phyloP scores from a whole-genome alignment of 2,329 filamentous ascomycete species.

The Calycina herbarum region DNA sequence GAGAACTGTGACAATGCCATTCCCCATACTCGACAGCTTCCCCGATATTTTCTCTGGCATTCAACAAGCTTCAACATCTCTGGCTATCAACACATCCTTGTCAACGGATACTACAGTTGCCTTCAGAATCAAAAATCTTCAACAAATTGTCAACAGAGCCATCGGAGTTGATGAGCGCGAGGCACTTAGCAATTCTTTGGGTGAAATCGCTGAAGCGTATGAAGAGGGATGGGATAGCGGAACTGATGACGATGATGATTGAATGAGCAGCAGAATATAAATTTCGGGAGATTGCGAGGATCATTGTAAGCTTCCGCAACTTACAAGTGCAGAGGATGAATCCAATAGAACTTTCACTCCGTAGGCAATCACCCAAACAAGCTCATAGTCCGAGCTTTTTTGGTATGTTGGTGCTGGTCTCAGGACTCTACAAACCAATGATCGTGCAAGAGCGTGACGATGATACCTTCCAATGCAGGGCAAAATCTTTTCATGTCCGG shows the following conservation, averaged over 20 bases:
- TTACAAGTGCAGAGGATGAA: no score
- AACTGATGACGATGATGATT: conserved; percentile 65
- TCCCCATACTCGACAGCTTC: conserved; percentile 81
- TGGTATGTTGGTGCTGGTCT: not conserved
- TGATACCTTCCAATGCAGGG: not conserved
- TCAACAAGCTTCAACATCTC: conserved; percentile 39
- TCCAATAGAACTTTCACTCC: no score
- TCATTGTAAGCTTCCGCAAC: no score
- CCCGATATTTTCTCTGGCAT: conserved; percentile 66
- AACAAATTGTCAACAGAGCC: conserved; percentile 61
- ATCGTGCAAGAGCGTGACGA: not conserved
- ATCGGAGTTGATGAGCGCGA: conserved; percentile 80
- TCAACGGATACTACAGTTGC: conserved; percentile 76
- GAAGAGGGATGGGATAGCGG: conserved; percentile 84
- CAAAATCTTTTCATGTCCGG: not conserved
- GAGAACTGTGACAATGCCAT: conserved; percentile 53
- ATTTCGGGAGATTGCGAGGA: no score
- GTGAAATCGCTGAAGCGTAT: conserved; percentile 83
- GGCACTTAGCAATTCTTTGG: conserved; percentile 74
- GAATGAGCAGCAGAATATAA: conserved; percentile 8
- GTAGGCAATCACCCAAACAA: not conserved
- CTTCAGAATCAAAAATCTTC: conserved; percentile 64
- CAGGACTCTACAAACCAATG: not conserved
- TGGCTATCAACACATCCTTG: conserved; percentile 60
- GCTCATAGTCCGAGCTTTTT: not conserved